Percentiles rank a stretch among this genome's conserved stretches.
phyloP scores from a whole-genome alignment of 441 rosid genomes.

The Populus hybrid region DNA sequence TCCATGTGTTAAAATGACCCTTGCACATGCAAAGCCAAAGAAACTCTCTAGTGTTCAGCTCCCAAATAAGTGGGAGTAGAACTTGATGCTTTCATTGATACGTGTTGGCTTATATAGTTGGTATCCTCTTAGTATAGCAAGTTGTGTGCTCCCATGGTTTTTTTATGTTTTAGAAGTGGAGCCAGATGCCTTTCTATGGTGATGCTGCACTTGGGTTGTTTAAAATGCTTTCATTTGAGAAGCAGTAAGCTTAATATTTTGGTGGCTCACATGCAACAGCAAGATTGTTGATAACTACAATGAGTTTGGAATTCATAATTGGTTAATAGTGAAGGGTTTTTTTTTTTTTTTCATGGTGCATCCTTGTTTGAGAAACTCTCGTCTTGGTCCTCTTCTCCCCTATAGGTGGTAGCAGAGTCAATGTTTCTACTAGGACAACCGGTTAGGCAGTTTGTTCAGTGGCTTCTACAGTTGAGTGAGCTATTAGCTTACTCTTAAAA shows the following conservation, averaged over 20 bases:
- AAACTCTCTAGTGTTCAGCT: neutral
- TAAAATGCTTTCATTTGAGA: neutral
- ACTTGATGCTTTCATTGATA: neutral
- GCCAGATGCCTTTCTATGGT: neutral
- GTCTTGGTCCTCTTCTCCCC: neutral
- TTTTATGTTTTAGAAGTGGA: neutral
- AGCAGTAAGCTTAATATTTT: neutral
- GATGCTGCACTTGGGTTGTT: neutral
- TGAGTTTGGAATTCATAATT: neutral
- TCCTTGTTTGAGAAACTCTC: neutral
- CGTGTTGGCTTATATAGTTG: neutral
- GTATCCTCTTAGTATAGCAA: neutral
- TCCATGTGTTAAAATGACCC: neutral
- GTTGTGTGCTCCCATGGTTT: neutral
- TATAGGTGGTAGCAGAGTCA: neutral
- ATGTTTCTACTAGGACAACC: neutral
- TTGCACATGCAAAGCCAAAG: neutral
- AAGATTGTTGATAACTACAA: neutral
- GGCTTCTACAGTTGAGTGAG: neutral
- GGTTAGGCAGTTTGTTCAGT: neutral
- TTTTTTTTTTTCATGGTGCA: neutral
- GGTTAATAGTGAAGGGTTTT: neutral
- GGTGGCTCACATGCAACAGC: neutral
- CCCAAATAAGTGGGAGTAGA: neutral
- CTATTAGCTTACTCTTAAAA: neutral